Evolutionary conservation across 176 grass and related monocot species (phyloP).

Genomic region (Saccharum officinarum): DNA sequence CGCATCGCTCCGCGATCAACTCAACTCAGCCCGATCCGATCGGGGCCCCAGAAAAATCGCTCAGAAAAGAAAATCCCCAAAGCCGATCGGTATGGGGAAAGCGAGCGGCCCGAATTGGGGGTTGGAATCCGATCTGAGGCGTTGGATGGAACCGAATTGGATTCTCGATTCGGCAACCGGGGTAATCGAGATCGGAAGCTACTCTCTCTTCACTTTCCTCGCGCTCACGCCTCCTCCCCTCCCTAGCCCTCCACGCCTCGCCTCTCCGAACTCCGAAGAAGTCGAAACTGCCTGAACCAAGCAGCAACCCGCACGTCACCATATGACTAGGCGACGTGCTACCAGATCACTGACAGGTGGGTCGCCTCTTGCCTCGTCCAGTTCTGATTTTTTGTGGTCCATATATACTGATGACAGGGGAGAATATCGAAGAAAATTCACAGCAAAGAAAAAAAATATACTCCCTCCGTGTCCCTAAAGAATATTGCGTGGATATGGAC

Average conservation of each 20-base stretch:
- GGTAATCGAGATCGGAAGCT: constrained; percentile 26
- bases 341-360: neutral
- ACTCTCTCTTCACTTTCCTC: constrained; percentile 25
- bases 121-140: constrained; percentile 15
- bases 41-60: constrained; percentile 10
- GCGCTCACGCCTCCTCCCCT: constrained; percentile 42
- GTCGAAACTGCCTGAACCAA: constrained; percentile 32
- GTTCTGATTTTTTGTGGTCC: neutral
- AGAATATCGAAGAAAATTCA: neutral
- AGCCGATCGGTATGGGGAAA: constrained; percentile 15
- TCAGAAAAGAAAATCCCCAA: constrained; percentile 6
- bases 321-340: neutral
- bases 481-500: too few relatives aligned
- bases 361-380: neutral
- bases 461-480: too few relatives aligned
- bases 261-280: constrained; percentile 2
- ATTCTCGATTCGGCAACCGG: constrained; percentile 21
- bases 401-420: neutral
- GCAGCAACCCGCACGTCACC: constrained; percentile 6
- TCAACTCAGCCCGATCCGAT: constrained; percentile 26
- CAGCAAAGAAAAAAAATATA: too few relatives aligned
- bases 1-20: constrained; percentile 44
- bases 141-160: constrained; percentile 25
- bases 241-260: neutral
- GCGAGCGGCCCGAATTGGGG: constrained; percentile 1